A percentile compares a stretch with the other conserved stretches of the same genome.
phyloP scores from a whole-genome alignment of 2,329 filamentous ascomycete species.

The Colletotrichum kahawae region DNA sequence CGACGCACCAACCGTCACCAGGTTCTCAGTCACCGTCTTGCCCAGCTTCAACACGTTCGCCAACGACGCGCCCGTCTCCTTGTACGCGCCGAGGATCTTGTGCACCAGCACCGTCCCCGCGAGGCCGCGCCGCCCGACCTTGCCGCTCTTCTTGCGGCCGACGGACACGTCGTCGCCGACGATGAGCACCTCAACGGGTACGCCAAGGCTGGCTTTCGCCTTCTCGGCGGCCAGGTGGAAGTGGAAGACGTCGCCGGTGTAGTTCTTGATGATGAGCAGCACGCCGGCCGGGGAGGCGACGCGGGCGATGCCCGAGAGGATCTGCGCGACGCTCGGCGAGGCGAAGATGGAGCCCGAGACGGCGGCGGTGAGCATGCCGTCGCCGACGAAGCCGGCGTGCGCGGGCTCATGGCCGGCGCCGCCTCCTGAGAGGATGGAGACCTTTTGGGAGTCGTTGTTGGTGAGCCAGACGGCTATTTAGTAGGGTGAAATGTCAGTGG shows the following conservation, averaged over 20 bases:
- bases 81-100: slow-evolving; percentile 68
- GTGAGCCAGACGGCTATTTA: slow-evolving; percentile 12
- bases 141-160: slow-evolving; percentile 63
- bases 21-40: slow-evolving; percentile 49
- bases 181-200: slow-evolving; percentile 6
- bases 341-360: slow-evolving; percentile 73
- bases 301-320: slow-evolving; percentile 61
- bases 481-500: not conserved
- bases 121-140: slow-evolving; percentile 70
- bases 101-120: slow-evolving; percentile 69
- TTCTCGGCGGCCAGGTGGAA: slow-evolving; percentile 40
- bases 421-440: slow-evolving; percentile 54
- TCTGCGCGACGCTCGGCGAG: slow-evolving; percentile 66
- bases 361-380: slow-evolving; percentile 65
- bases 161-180: slow-evolving; percentile 72
- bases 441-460: slow-evolving; percentile 31
- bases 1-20: slow-evolving; percentile 57
- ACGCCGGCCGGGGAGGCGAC: slow-evolving; percentile 63
- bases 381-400: slow-evolving; percentile 67
- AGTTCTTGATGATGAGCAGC: slow-evolving; percentile 71
- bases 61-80: slow-evolving; percentile 16
- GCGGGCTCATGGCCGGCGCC: slow-evolving; percentile 70
- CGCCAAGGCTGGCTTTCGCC: slow-evolving; percentile 26
- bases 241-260: slow-evolving; percentile 66
- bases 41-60: slow-evolving; percentile 51